Evolutionary conservation across 2,329 filamentous ascomycete species (phyloP).

Genomic region (Aspergillus alliaceus): DNA sequence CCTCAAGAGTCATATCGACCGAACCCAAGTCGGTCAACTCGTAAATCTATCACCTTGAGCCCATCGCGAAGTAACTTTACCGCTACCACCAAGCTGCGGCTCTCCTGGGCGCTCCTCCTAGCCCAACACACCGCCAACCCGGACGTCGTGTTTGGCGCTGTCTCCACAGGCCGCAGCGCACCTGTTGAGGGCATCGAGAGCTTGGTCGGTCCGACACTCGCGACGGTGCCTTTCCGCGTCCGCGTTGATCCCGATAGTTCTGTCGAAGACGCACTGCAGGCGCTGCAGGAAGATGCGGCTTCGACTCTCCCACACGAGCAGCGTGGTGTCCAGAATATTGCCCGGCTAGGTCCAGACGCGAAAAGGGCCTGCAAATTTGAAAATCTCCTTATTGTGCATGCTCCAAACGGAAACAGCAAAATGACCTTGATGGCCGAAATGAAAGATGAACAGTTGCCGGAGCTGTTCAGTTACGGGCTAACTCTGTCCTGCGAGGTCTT

Average conservation of each 20-base stretch:
- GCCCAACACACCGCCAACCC: constrained; percentile 33
- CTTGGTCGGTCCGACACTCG: constrained; percentile 41
- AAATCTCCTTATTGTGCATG: constrained; percentile 38
- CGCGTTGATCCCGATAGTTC: constrained; percentile 46
- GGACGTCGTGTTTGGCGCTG: constrained; percentile 42
- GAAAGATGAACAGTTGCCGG: not conserved
- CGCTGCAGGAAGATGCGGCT: constrained; percentile 42
- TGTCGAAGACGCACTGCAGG: not conserved
- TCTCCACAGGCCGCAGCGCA: constrained; percentile 39
- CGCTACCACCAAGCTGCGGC: constrained; percentile 32
- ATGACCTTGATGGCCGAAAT: too few species aligned
- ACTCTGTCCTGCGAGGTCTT: too few species aligned
- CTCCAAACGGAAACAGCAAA: too few species aligned
- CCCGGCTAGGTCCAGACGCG: constrained; percentile 48
- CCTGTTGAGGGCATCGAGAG: constrained; percentile 37
- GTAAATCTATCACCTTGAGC: not conserved
- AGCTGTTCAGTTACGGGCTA: not conserved
- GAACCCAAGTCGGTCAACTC: not conserved
- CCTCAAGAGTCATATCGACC: not conserved
- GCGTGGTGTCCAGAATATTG: constrained; percentile 47
- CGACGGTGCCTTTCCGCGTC: constrained; percentile 40
- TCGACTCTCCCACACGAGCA: constrained; percentile 61
- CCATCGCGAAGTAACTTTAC: not conserved
- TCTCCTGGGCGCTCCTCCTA: constrained; percentile 39
- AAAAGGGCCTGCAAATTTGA: constrained; percentile 41